These are phyloP conservation scores for Spiromastix sp. DNA, from an alignment of 2,329 filamentous ascomycete species.

Conservation along the genomic window DNA sequence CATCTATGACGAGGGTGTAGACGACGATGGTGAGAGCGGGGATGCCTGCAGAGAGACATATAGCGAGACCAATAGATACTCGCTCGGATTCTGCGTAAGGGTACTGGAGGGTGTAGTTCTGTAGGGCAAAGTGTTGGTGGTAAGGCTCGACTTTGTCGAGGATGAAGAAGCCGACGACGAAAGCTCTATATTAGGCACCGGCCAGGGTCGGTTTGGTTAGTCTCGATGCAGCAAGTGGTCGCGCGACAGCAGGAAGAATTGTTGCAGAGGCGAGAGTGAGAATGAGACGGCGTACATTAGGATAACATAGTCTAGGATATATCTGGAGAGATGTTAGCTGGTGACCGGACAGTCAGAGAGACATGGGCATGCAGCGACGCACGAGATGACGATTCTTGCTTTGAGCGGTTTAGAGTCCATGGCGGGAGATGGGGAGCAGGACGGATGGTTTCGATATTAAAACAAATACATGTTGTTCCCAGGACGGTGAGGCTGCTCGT, in stretches of 20 bases:
- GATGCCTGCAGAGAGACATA: constrained; percentile 39
- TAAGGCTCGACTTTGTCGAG: constrained; percentile 45
- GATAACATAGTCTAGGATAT: constrained; percentile 50
- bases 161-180: constrained; percentile 41
- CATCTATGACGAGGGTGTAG: constrained; percentile 49
- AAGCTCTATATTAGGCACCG: constrained; percentile 39
- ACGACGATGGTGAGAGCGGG: constrained; percentile 43
- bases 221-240: constrained; percentile 6
- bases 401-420: constrained; percentile 40
- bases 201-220: constrained; percentile 5
- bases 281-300: constrained; percentile 38
- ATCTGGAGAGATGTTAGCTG: constrained; percentile 28
- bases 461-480: too few relatives aligned
- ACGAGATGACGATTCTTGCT: constrained; percentile 44
- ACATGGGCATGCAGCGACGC: constrained; percentile 14
- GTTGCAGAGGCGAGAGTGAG: background rate
- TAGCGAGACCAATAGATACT: constrained; percentile 40
- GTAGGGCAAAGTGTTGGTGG: constrained; percentile 48
- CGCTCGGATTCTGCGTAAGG: constrained; percentile 47
- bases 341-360: constrained; percentile 1
- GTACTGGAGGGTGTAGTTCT: constrained; percentile 48
- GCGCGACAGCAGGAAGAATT: too few relatives aligned
- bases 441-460: too few relatives aligned
- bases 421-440: too few relatives aligned
- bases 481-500: too few relatives aligned